Percentiles rank a stretch among this genome's conserved stretches.
Evolutionary conservation across 2,329 filamentous ascomycete genomes (phyloP).

Genomic region (Ophiostoma novo-ulmi): DNA sequence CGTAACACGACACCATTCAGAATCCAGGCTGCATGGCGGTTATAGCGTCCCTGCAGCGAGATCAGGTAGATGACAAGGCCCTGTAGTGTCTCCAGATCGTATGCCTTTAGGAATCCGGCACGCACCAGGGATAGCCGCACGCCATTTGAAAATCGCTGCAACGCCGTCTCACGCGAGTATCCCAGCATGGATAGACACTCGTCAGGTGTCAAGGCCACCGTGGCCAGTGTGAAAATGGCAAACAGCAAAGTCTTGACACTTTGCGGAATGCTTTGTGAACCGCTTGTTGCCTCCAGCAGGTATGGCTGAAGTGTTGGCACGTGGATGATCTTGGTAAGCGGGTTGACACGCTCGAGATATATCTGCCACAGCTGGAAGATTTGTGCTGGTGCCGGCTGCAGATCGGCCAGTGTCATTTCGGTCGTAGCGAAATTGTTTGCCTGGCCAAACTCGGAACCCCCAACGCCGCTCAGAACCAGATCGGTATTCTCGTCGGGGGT

Average conservation of each 20-base stretch:
- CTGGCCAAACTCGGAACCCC: background rate
- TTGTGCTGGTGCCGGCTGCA: slow-evolving; percentile 61
- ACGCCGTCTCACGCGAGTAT: slow-evolving; percentile 45
- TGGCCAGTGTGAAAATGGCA: slow-evolving; percentile 59
- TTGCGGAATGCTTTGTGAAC: slow-evolving; percentile 50
- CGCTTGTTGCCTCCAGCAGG: slow-evolving; percentile 57
- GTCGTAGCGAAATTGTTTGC: slow-evolving; percentile 36
- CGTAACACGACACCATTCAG: slow-evolving; percentile 57
- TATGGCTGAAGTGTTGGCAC: slow-evolving; percentile 62
- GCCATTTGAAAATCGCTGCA: slow-evolving; percentile 49
- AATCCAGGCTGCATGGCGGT: slow-evolving; percentile 56
- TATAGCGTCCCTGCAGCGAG: slow-evolving; percentile 53
- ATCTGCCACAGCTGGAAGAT: slow-evolving; percentile 69
- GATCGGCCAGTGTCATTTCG: slow-evolving; percentile 40
- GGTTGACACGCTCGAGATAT: slow-evolving; percentile 69
- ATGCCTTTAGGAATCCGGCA: slow-evolving; percentile 53
- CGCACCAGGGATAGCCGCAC: slow-evolving; percentile 47
- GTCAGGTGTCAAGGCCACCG: slow-evolving; percentile 49
- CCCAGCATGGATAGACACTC: slow-evolving; percentile 54
- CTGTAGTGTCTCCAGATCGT: slow-evolving; percentile 55
- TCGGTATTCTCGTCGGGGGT: slow-evolving; percentile 49
- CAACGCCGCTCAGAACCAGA: slow-evolving; percentile 40
- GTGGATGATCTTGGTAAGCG: slow-evolving; percentile 67
- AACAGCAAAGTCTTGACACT: slow-evolving; percentile 59
- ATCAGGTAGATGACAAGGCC: slow-evolving; percentile 55